These are phyloP conservation scores for Zymoseptoria passerinii DNA, from an alignment of 2,329 filamentous ascomycete species.

Conservation along the genomic window DNA sequence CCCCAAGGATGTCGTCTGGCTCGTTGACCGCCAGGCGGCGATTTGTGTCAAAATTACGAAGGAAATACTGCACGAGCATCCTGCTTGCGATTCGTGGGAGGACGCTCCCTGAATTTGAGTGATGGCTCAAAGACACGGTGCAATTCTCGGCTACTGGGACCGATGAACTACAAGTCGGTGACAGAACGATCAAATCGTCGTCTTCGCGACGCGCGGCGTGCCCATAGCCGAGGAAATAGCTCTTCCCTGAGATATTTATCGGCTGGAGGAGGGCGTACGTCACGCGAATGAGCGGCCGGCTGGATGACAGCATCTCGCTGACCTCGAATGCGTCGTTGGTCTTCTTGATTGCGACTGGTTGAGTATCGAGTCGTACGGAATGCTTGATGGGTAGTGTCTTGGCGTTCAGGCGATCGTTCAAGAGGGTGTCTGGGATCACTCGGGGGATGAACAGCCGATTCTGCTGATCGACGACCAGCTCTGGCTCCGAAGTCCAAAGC, in stretches of 20 bases:
- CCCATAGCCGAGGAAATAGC: slow-evolving; percentile 5
- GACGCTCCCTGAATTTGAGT: slow-evolving; percentile 1
- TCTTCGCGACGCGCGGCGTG: background rate
- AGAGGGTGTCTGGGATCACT: slow-evolving; percentile 14
- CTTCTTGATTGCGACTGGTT: slow-evolving; percentile 3
- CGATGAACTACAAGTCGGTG: slow-evolving; percentile 4
- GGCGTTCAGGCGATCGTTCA: slow-evolving; percentile 23
- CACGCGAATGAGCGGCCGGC: background rate
- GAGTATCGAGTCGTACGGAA: slow-evolving; percentile 1
- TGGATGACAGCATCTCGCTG: background rate
- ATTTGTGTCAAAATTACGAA: slow-evolving; percentile 1
- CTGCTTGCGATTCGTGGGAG: slow-evolving; percentile 4
- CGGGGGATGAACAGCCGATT: slow-evolving; percentile 15
- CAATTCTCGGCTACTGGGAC: background rate
- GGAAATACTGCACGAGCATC: slow-evolving; percentile 4
- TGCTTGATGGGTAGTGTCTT: slow-evolving; percentile 14
- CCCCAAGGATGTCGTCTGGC: slow-evolving; percentile 3
- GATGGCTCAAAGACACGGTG: slow-evolving; percentile 1
- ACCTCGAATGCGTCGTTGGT: slow-evolving; percentile 4
- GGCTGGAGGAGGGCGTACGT: slow-evolving; percentile 3
- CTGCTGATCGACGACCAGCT: slow-evolving; percentile 13
- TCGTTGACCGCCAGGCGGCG: slow-evolving; percentile 5
- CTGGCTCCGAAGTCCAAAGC: slow-evolving; percentile 15
- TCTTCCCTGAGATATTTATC: slow-evolving; percentile 3
- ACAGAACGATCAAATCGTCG: slow-evolving; percentile 2